Base-by-base conservation (phyloP, 805 yeast species). In the Pichia paraexigua region DNA sequence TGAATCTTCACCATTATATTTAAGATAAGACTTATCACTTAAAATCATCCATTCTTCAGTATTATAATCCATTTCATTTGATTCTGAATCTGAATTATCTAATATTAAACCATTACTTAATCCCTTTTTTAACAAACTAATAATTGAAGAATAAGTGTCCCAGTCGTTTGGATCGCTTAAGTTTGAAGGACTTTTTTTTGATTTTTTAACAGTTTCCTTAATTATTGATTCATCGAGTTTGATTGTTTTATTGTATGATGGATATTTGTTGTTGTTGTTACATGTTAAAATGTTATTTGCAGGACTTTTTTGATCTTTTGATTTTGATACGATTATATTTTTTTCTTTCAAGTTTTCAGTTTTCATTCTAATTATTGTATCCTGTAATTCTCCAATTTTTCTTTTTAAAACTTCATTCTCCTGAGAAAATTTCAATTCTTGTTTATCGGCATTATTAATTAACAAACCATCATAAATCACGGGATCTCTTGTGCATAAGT, bases 401-500 rank as follows among this genome's bases (percentile, higher is more conserved):
- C 47, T 54, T 40, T 58, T 63, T 43, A 64, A 53, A 11, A 59
- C 57, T 55, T 64, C 68, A 50, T 63, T 64, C 41, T 64, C 67
- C 41, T 57, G 54, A 3, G 62, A 58, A 43, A 52, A 63, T 48
- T 57, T 57, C 45, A 62, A 43, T 46, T 64, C 66, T 9, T 42
- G 51, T 35, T 54, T 59, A 32, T 56, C 57, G 11, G 58, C 59
- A 7, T 60, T 54, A 53, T 65, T 63, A 28, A 62, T 54, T 15
- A 68, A 44, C 30, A 63, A 42, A 1, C 72, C 73, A 51, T 64
- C 68, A 17, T 67, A 68, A 0, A 69, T 57, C 2, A 68, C 61
- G 1, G 67, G 65, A 52, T 69, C 73, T 46, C 68, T 56, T 8
- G 61, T 51, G 52, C 73, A 69, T 18, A 61, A 42, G 51, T 62